A percentile compares a stretch with the other conserved stretches of the same genome.
Evolutionary conservation across 306 rosid species (phyloP).

Genomic region (Morella rubra): DNA sequence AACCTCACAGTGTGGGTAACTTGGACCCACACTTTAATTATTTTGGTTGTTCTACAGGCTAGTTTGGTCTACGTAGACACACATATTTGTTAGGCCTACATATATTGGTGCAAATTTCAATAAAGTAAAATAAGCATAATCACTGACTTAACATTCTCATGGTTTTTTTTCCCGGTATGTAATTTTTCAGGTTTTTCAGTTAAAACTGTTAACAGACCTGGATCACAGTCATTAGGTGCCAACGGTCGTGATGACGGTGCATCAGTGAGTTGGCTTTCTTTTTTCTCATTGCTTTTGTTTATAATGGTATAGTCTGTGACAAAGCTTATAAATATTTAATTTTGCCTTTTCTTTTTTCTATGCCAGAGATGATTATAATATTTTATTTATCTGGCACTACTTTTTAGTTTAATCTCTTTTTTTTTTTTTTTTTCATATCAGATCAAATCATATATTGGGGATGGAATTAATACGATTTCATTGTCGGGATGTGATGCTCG

Average conservation of each 20-base stretch:
- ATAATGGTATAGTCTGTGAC: not conserved
- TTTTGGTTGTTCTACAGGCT: not conserved
- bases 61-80: not conserved
- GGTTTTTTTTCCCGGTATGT: not conserved
- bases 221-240: constrained; percentile 6
- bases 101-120: not conserved
- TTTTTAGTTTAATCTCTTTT: not conserved
- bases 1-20: not conserved
- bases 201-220: not conserved
- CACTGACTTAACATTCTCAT: not conserved
- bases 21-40: not conserved
- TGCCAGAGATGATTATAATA: no score
- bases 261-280: not conserved
- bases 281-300: not conserved
- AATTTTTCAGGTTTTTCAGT: not conserved
- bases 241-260: constrained; percentile 17
- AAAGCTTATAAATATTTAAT: not conserved
- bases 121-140: not conserved
- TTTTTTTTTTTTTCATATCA: constrained; percentile 2
- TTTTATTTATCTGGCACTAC: not conserved
- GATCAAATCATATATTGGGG: not conserved
- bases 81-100: no score
- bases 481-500: constrained; percentile 11
- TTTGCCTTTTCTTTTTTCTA: not conserved
- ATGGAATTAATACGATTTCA: not conserved